A percentile compares a stretch with the other conserved stretches of the same genome.
phyloP scores from a whole-genome alignment of 1,139 yeast species.

The Diutina mesorugosa region DNA sequence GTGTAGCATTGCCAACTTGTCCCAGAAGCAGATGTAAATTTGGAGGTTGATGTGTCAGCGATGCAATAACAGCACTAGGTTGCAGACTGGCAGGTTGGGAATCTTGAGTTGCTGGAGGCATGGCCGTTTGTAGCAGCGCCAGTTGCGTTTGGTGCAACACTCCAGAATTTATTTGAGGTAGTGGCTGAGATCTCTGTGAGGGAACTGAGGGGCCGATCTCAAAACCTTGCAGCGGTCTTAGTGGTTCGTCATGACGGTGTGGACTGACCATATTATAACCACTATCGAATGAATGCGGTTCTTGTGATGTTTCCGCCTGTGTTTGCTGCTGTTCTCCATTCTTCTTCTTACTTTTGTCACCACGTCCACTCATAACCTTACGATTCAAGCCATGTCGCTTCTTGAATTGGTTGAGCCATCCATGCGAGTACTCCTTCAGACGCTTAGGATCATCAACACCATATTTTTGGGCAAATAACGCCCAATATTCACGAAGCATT shows the following conservation, averaged over 20 bases:
- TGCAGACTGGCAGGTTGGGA: background rate
- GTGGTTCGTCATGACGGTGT: background rate
- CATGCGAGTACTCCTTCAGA: constrained; percentile 40
- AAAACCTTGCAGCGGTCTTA: constrained; percentile 1
- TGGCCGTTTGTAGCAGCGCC: background rate
- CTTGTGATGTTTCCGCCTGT: background rate
- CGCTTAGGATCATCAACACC: constrained; percentile 53
- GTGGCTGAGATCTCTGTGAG: background rate
- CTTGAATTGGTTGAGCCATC: constrained; percentile 50
- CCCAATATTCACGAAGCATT: constrained; percentile 42
- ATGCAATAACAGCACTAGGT: background rate
- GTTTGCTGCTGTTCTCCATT: background rate
- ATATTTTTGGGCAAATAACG: constrained; percentile 37
- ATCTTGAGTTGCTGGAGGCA: background rate
- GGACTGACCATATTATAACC: background rate
- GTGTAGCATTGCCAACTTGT: background rate
- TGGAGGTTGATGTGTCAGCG: background rate
- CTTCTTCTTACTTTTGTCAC: background rate
- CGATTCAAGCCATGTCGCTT: constrained; percentile 37
- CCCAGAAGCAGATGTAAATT: background rate
- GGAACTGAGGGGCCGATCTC: constrained; percentile 4
- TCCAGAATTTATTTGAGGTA: background rate
- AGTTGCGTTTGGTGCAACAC: background rate
- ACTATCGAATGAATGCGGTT: background rate
- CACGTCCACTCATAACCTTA: background rate